These are phyloP conservation scores for Lodderomyces margitis DNA, from an alignment of 1,139 yeast genomes.

Conservation along the genomic window DNA sequence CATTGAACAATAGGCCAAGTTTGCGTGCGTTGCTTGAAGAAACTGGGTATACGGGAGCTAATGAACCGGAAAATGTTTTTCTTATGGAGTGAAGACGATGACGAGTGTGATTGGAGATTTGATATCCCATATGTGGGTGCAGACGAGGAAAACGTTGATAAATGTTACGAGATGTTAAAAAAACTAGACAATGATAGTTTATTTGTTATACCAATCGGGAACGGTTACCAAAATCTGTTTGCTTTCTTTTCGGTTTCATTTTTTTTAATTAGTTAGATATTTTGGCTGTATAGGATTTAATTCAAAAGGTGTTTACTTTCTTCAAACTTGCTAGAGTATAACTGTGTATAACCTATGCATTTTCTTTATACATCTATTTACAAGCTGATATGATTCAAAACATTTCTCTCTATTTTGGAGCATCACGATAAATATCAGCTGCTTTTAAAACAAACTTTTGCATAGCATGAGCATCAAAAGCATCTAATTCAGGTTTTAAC, in stretches of 20 bases:
- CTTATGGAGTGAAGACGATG: slow-evolving; percentile 30
- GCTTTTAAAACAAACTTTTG: slow-evolving; percentile 24
- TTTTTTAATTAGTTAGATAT: not conserved
- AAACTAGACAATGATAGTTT: no score
- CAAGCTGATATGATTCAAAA: not conserved
- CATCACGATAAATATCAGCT: slow-evolving; percentile 33
- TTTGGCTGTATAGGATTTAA: slow-evolving; percentile 2
- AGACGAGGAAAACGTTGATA: no score
- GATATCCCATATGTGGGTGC: no score
- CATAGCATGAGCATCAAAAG: slow-evolving; percentile 24
- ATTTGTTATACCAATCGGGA: no score
- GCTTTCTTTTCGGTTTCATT: not conserved
- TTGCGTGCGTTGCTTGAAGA: slow-evolving; percentile 5
- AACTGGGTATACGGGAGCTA: not conserved
- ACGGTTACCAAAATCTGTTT: no score
- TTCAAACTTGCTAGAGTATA: no score
- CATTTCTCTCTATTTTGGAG: slow-evolving; percentile 16
- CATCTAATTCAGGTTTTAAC: slow-evolving; percentile 30
- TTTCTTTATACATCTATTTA: slow-evolving; percentile 3
- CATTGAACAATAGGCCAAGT: slow-evolving; percentile 38
- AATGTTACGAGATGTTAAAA: no score
- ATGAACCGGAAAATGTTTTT: slow-evolving; percentile 23
- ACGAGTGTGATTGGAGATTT: no score
- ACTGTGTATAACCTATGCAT: not conserved
- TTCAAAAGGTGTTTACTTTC: not conserved